A percentile compares a stretch with the other conserved stretches of the same genome.
phyloP scores from a whole-genome alignment of 257 asterid species.

The Echites panduratus region DNA sequence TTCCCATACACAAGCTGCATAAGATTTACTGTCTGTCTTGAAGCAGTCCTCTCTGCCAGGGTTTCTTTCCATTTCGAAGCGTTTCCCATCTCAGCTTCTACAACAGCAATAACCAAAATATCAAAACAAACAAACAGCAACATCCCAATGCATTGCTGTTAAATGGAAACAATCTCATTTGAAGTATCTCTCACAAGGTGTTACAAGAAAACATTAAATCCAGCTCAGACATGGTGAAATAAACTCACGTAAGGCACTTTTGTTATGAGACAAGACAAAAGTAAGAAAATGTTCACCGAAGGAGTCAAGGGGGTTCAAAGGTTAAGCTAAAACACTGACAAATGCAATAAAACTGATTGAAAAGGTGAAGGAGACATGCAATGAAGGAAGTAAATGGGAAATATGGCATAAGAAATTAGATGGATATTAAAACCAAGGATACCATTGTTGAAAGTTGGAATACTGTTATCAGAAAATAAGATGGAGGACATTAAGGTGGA shows the following conservation, averaged over 20 bases:
- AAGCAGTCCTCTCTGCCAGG: constrained; percentile 59
- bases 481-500: not conserved
- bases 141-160: not conserved
- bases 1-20: constrained; percentile 87
- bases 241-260: not conserved
- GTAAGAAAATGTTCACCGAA: not conserved
- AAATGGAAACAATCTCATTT: not conserved
- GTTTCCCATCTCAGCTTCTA: constrained; percentile 65
- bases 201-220: not conserved
- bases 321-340: not conserved
- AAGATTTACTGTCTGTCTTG: constrained; percentile 55
- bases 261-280: not conserved
- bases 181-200: not conserved
- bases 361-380: not conserved
- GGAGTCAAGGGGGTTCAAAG: not conserved
- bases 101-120: constrained; percentile 22
- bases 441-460: not conserved
- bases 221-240: not conserved
- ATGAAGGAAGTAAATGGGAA: not conserved
- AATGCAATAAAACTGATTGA: not conserved
- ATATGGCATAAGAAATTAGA: not conserved
- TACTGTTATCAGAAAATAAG: not conserved
- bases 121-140: not conserved
- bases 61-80: constrained; percentile 79
- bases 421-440: not conserved